A percentile compares a stretch with the other conserved stretches of the same genome.
phyloP scores from a whole-genome alignment of 768 basidiomycete genomes.

The Mycena amicta region DNA sequence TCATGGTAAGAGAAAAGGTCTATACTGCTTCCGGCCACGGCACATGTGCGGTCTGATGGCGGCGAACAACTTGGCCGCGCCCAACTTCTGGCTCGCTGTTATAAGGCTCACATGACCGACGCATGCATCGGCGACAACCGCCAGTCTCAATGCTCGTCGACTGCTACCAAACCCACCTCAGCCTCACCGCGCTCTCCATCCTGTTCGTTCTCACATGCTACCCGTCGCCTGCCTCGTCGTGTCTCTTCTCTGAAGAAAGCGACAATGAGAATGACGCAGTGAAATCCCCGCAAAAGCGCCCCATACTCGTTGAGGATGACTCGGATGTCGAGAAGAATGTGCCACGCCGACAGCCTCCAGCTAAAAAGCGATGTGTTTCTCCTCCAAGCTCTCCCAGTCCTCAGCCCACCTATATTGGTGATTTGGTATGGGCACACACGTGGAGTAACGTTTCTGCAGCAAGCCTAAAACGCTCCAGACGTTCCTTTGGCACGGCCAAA shows the following conservation, averaged over 20 bases:
- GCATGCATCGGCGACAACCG: too few species aligned
- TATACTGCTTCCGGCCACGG: too few species aligned
- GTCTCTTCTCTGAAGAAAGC: constrained; percentile 20
- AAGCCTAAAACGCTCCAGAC: constrained; percentile 66
- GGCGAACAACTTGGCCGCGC: too few species aligned
- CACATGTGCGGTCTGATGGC: too few species aligned
- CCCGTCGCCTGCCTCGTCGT: constrained; percentile 22
- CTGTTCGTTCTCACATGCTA: too few species aligned
- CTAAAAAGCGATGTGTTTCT: constrained; percentile 55
- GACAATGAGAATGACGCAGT: constrained; percentile 3
- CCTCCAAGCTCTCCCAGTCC: constrained; percentile 8
- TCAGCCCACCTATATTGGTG: constrained; percentile 59
- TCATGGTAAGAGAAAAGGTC: too few species aligned
- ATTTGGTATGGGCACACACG: constrained; percentile 68
- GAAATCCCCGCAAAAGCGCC: constrained; percentile 17
- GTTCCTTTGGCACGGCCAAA: constrained; percentile 87
- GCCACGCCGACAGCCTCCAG: constrained; percentile 42
- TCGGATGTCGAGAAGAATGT: constrained; percentile 35
- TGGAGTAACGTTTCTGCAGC: constrained; percentile 80
- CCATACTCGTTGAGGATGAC: constrained; percentile 30
- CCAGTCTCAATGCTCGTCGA: too few species aligned
- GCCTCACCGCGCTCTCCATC: too few species aligned
- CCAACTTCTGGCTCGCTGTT: too few species aligned
- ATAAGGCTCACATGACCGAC: too few species aligned
- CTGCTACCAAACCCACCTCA: too few species aligned